Percentiles rank a stretch among this genome's conserved stretches.
phyloP scores from a whole-genome alignment of 2,329 filamentous ascomycete genomes.

The Colletotrichum gigasporum region DNA sequence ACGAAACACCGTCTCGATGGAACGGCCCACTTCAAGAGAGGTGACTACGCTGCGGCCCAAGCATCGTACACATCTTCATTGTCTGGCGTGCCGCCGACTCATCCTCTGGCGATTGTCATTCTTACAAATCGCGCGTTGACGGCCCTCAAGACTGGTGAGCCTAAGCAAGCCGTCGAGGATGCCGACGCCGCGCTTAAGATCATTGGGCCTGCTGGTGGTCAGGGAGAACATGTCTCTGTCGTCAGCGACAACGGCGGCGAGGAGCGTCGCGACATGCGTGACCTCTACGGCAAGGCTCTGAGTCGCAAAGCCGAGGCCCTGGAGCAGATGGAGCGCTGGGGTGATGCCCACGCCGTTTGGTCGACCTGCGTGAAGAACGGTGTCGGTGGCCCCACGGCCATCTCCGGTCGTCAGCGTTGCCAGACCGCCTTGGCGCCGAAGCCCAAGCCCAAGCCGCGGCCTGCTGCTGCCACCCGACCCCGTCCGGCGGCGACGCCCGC shows the following conservation, averaged over 20 bases:
- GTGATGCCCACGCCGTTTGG: conserved; percentile 84
- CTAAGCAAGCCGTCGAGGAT: conserved; percentile 86
- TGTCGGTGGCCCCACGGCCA: conserved; percentile 84
- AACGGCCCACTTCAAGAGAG: conserved; percentile 90
- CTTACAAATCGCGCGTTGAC: conserved; percentile 92
- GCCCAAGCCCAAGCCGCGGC: conserved; percentile 56
- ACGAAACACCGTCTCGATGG: conserved; percentile 82
- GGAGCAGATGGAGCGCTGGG: conserved; percentile 95
- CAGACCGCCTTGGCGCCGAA: conserved; percentile 85
- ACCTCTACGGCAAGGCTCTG: conserved; percentile 92
- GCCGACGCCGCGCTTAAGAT: conserved; percentile 82
- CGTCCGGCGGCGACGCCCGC: conserved; percentile 53
- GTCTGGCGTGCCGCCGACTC: conserved; percentile 75
- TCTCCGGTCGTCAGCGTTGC: conserved; percentile 87
- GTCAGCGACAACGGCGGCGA: conserved; percentile 64
- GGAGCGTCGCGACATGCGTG: conserved; percentile 84
- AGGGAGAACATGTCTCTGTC: conserved; percentile 81
- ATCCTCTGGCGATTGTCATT: conserved; percentile 88
- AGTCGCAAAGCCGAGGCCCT: conserved; percentile 95
- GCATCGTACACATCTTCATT: conserved; percentile 83
- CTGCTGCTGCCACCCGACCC: conserved; percentile 44
- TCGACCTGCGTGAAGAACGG: conserved; percentile 83
- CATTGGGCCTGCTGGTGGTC: conserved; percentile 82
- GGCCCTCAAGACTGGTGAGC: conserved; percentile 89
- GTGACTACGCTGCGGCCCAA: conserved; percentile 90